Evolutionary conservation across 495 filamentous ascomycete genomes (phyloP), one percentile per base, ranked within the genome.

Genomic region (Tuber magnatum): DNA sequence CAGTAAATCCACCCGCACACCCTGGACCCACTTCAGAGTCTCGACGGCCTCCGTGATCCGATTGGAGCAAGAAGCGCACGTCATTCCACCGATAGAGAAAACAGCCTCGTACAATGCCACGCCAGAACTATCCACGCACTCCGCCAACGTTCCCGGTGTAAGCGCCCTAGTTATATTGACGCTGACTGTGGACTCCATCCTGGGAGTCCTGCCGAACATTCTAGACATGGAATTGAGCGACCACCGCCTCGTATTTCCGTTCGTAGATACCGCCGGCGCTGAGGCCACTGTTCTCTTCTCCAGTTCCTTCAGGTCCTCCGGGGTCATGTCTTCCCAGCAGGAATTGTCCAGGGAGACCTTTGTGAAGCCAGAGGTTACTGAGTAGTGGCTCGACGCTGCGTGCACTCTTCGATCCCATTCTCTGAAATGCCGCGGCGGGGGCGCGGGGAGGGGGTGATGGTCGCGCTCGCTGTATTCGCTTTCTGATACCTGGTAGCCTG

Each of bases 51-150:
- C 82, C 22, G 87, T 91, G 76, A 95, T 88, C 69, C 84, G 84
- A 48, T 88, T 88, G 20, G 88, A 86, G 81, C 93, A 97, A 6
- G 91, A 86, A 24, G 89, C 88, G 81, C 93, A 97, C 3, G 91
- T 94, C 92, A 97, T 94, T 22, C 92, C 92, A 24, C 87, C 89
- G 71, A 97, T 90, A 9, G 90, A 87, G 75, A 92, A 85, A 2
- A 89, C 88, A 6, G 88, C 91, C 73, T 40, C 3, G 35, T 71
- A 71, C 28, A 65, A 65, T 65, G 56, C 56, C 28, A 65, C 12
- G 1, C 56, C 56, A 4, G n/a, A 18, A 32, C 56, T 28, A 35
- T 65, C 56, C 56, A 65, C 56, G 56, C 56, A 65, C 56, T 65
- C 56, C 28, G 56, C 56, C 56, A 65, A 35, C 14, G 56, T 65